These are phyloP conservation scores for Ceratobasidium sp. DNA, from an alignment of 1,284 basidiomycete species.

Conservation along the genomic window DNA sequence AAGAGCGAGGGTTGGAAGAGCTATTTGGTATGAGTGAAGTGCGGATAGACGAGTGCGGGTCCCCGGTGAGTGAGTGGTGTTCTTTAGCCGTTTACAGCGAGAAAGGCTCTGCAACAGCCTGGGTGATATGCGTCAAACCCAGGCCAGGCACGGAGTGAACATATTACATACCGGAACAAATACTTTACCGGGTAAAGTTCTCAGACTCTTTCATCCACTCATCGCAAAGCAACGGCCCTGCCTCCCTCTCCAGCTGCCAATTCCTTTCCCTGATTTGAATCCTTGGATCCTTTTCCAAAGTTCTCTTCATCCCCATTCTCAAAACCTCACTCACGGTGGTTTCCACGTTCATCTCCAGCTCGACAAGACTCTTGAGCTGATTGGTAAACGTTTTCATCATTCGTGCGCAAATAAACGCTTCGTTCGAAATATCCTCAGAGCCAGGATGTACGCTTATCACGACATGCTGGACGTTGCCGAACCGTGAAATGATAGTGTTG, in stretches of 20 bases:
- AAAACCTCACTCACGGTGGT: neutral
- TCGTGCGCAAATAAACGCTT: conserved; percentile 13
- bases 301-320: conserved; percentile 29
- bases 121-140: too few species aligned
- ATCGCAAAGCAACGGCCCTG: neutral
- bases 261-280: neutral
- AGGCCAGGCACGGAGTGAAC: too few species aligned
- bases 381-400: neutral
- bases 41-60: too few species aligned
- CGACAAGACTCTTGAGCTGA: conserved; percentile 11
- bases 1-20: too few species aligned
- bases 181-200: too few species aligned
- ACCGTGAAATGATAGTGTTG: conserved; percentile 26
- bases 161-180: too few species aligned
- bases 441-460: neutral
- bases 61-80: too few species aligned
- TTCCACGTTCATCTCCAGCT: conserved; percentile 18
- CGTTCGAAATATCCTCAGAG: neutral
- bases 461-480: conserved; percentile 1
- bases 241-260: neutral
- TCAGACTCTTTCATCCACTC: neutral
- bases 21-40: too few species aligned
- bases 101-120: too few species aligned
- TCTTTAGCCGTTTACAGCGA: too few species aligned
- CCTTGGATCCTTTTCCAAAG: conserved; percentile 13